These are phyloP conservation scores for Jackrogersella multiformis DNA, from an alignment of 495 filamentous ascomycete species.

Conservation along the genomic window DNA sequence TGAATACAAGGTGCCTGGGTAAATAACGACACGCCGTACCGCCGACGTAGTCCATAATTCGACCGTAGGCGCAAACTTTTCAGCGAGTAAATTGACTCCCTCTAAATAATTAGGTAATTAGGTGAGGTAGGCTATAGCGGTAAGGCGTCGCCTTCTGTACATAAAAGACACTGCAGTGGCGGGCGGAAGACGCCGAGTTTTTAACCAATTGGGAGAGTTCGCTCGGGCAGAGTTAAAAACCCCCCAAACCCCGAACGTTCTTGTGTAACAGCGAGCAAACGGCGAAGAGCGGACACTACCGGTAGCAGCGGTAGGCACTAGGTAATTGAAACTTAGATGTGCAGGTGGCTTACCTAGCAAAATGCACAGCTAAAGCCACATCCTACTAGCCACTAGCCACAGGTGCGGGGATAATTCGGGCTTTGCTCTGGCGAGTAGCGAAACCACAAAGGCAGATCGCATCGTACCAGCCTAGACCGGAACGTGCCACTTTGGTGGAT, in stretches of 20 bases:
- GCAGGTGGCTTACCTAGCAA: slow-evolving; percentile 12
- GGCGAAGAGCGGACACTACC: slow-evolving; percentile 34
- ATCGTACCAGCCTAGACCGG: slow-evolving; percentile 31
- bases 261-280: slow-evolving; percentile 33
- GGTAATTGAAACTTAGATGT: slow-evolving; percentile 27
- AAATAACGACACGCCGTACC: slow-evolving; percentile 13
- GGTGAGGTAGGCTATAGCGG: not conserved
- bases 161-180: not conserved
- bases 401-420: slow-evolving; percentile 38
- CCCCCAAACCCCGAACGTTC: slow-evolving; percentile 34
- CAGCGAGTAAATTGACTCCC: not conserved
- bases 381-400: slow-evolving; percentile 21
- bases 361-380: slow-evolving; percentile 11
- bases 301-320: not conserved
- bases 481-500: slow-evolving; percentile 39
- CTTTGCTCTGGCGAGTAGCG: slow-evolving; percentile 17
- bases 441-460: slow-evolving; percentile 15
- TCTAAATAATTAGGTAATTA: not conserved
- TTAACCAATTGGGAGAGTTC: slow-evolving; percentile 11
- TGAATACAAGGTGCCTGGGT: not conserved
- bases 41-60: slow-evolving; percentile 7
- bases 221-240: slow-evolving; percentile 1
- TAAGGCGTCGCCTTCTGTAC: not conserved
- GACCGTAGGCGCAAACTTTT: not conserved
- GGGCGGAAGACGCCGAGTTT: slow-evolving; percentile 35